These are phyloP conservation scores for Phytophthora capsici DNA, from an alignment of 352 stramenopile genomes.

Conservation along the genomic window DNA sequence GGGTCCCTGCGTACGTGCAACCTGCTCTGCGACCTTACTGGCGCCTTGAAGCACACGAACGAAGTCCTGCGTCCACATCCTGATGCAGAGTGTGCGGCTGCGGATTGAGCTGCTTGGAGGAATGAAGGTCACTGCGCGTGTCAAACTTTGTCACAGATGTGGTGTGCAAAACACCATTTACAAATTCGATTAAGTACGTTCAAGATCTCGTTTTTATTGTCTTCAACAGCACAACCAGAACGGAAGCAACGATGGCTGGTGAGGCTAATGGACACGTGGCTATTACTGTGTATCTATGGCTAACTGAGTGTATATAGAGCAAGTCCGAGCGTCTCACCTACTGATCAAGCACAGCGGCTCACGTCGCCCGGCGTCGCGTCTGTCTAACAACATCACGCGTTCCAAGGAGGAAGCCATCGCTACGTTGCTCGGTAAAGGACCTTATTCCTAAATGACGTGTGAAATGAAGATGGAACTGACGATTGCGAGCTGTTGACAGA, in stretches of 20 bases:
- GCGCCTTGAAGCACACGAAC: conserved; percentile 73
- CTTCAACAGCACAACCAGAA: conserved; percentile 16
- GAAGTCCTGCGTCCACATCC: conserved; percentile 82
- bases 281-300: conserved; percentile 4
- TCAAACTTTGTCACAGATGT: not conserved
- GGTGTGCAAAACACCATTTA: conserved; percentile 6
- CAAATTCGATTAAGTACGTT: conserved; percentile 9
- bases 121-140: conserved; percentile 12
- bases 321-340: conserved; percentile 91
- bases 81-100: conserved; percentile 8
- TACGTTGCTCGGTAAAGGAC: conserved; percentile 66
- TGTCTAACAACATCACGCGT: conserved; percentile 91
- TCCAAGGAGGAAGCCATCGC: conserved; percentile 92
- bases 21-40: conserved; percentile 66
- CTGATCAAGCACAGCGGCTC: conserved; percentile 96
- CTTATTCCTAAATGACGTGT: not conserved
- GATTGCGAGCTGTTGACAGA: conserved; percentile 26
- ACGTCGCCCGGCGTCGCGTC: conserved; percentile 81
- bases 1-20: conserved; percentile 46
- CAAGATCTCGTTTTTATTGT: not conserved
- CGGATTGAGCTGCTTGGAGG: conserved; percentile 14
- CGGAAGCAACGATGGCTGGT: conserved; percentile 37
- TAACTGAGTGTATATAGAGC: conserved; percentile 38
- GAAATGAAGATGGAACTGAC: not conserved
- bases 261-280: not conserved